Base-by-base conservation (phyloP, 805 yeast species). In the Spencermartinsiella europaea region DNA sequence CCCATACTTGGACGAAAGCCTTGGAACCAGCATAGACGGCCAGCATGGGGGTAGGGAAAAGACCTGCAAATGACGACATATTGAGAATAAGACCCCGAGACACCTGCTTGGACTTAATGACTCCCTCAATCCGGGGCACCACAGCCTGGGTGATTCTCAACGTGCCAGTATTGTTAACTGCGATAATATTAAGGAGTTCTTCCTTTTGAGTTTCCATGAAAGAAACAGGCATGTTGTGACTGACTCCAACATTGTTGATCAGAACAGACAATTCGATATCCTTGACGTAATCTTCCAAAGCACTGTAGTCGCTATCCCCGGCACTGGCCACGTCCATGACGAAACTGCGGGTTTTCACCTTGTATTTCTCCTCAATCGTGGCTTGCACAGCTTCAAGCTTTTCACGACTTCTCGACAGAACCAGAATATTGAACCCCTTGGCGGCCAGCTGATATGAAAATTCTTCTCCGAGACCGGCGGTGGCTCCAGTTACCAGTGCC, bases 401-500 rank as follows among this genome's bases (percentile, higher is more conserved):
- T 25, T 85, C 70, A 61, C 75, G 75, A 15, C 95, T 88, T 68
- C 99, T 80, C 21, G 96, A 85, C 14, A 91, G 81, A 55, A 93
- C 74, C 10, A 87, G 81, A 40, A 93, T 65, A 57, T 89, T 90
- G 65, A 90, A 83, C 1, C 96, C 96, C 54, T 76, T 80, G 45
- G 74, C 66, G 10, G 98, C 99, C 66, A 93, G 75, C 68, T 91
- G 98, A 21, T 68, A 61, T 1, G 96, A 82, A 62, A 78, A 93
- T 65, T 93, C 96, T 63, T 90, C 88, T 48, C 99, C 99, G 60
- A 93, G 84, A 31, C 99, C 99, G 64, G 93, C 98, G 40, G 97
- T 87, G 2, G 97, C 95, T 48, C 99, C 99, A 4, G 99, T 93
- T 15, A 93, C 77, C 27, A 93, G 85, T n/a, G 97, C 96, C 91